These are phyloP conservation scores for Phytophthora ramorum DNA, from an alignment of 352 stramenopile species.

Conservation along the genomic window DNA sequence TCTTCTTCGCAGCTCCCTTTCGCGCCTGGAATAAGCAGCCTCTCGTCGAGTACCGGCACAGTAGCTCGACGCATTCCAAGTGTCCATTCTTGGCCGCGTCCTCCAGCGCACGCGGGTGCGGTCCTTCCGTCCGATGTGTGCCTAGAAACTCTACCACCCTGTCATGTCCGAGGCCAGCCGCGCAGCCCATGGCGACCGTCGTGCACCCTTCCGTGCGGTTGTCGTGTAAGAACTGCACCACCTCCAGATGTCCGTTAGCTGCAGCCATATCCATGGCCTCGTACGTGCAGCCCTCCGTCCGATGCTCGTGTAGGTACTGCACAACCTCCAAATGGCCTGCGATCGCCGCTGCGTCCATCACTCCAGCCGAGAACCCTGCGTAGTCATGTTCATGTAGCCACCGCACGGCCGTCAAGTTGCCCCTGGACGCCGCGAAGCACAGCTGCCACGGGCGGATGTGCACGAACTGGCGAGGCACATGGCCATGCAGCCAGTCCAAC, in stretches of 20 bases:
- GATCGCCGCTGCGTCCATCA: slow-evolving; percentile 40
- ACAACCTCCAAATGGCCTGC: slow-evolving; percentile 34
- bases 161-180: slow-evolving; percentile 32
- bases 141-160: slow-evolving; percentile 39
- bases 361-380: slow-evolving; percentile 25
- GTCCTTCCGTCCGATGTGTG: slow-evolving; percentile 40
- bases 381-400: slow-evolving; percentile 38
- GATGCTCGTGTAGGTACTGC: slow-evolving; percentile 36
- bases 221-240: slow-evolving; percentile 42
- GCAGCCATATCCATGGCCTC: slow-evolving; percentile 48
- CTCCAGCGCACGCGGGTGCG: slow-evolving; percentile 39
- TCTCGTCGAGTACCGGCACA: slow-evolving; percentile 35
- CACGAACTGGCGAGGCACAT: slow-evolving; percentile 32
- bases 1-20: slow-evolving; percentile 41
- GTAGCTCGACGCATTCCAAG: slow-evolving; percentile 26
- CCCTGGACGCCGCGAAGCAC: slow-evolving; percentile 37
- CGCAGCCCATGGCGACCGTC: slow-evolving; percentile 39
- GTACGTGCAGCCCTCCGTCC: slow-evolving; percentile 32
- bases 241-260: slow-evolving; percentile 35
- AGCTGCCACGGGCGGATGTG: slow-evolving; percentile 36
- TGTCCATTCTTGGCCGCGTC: slow-evolving; percentile 45
- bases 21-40: slow-evolving; percentile 44
- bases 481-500: slow-evolving; percentile 34
- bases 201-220: slow-evolving; percentile 39
- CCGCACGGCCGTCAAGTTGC: slow-evolving; percentile 29